Evolutionary conservation across 2,329 filamentous ascomycete genomes (phyloP).

Genomic region (Capronia coronata): DNA sequence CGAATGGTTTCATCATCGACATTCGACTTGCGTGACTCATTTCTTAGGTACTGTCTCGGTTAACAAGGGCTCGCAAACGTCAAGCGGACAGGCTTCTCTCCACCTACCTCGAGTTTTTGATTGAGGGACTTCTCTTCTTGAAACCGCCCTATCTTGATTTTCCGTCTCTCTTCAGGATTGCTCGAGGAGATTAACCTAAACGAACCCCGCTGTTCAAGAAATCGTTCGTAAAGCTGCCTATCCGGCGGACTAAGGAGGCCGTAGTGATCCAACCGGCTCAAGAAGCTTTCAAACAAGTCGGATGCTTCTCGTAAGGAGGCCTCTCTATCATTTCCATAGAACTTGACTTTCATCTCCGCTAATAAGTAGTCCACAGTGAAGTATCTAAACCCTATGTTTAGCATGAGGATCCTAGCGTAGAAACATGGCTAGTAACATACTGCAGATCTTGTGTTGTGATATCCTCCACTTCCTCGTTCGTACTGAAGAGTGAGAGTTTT

Average conservation of each 20-base stretch:
- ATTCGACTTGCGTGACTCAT: slow-evolving; percentile 21
- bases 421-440: slow-evolving; percentile 38
- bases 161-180: slow-evolving; percentile 63
- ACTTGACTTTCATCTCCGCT: slow-evolving; percentile 68
- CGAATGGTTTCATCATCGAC: slow-evolving; percentile 76
- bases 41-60: slow-evolving; percentile 17
- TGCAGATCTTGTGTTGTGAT: slow-evolving; percentile 76
- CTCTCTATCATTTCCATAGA: slow-evolving; percentile 58
- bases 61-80: not conserved
- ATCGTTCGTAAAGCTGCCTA: slow-evolving; percentile 63
- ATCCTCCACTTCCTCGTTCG: slow-evolving; percentile 85
- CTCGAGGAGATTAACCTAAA: slow-evolving; percentile 66
- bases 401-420: not conserved
- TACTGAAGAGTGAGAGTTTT: slow-evolving; percentile 74
- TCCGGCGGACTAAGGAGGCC: slow-evolving; percentile 61
- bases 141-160: slow-evolving; percentile 80
- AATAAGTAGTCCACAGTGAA: slow-evolving; percentile 70
- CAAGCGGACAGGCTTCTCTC: slow-evolving; percentile 32
- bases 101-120: slow-evolving; percentile 65
- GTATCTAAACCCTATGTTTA: slow-evolving; percentile 46
- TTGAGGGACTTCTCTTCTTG: slow-evolving; percentile 79
- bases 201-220: slow-evolving; percentile 61
- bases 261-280: slow-evolving; percentile 72
- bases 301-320: slow-evolving; percentile 57
- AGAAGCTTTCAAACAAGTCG: slow-evolving; percentile 68